phyloP scores from a whole-genome alignment of 345 rosid species.

The Aethionema arabicum region DNA sequence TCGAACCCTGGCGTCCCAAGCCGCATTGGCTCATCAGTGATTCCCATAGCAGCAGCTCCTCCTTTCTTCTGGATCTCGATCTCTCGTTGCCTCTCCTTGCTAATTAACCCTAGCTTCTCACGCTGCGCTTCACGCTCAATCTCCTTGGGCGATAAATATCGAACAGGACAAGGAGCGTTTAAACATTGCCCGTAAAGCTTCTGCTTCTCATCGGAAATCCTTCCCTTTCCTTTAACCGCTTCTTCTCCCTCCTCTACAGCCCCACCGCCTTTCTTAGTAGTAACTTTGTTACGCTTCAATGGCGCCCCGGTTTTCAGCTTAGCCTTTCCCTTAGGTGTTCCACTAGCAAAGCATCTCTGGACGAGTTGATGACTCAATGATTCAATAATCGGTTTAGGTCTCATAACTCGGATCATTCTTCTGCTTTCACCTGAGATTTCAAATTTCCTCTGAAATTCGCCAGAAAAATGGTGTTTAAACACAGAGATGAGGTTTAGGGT shows the following conservation, averaged over 20 bases:
- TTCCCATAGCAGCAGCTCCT: slow-evolving; percentile 65
- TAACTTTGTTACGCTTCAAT: slow-evolving; percentile 56
- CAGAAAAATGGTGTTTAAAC: slow-evolving; percentile 13
- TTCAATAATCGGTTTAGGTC: slow-evolving; percentile 39
- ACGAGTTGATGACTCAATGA: slow-evolving; percentile 41
- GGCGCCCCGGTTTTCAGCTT: slow-evolving; percentile 55
- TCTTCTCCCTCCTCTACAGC: slow-evolving; percentile 23
- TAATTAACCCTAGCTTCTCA: slow-evolving; percentile 75
- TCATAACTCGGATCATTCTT: slow-evolving; percentile 46
- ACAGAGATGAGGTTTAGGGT: slow-evolving; percentile 34
- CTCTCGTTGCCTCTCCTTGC: slow-evolving; percentile 75
- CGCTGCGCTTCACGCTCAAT: slow-evolving; percentile 72
- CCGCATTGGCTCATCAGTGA: slow-evolving; percentile 66
- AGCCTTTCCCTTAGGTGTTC: slow-evolving; percentile 77
- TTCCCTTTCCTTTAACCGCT: slow-evolving; percentile 37
- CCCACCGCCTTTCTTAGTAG: slow-evolving; percentile 50
- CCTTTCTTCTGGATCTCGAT: slow-evolving; percentile 77
- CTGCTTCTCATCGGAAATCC: slow-evolving; percentile 49
- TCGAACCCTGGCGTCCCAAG: slow-evolving; percentile 85
- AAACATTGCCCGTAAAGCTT: slow-evolving; percentile 67
- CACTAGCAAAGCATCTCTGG: slow-evolving; percentile 64
- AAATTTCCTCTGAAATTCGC: not conserved
- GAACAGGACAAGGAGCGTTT: slow-evolving; percentile 82
- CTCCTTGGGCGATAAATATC: slow-evolving; percentile 61
- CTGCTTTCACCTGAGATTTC: slow-evolving; percentile 8